phyloP scores from a whole-genome alignment of 164 flowering plant genomes.

The Paratinospora sagittata region DNA sequence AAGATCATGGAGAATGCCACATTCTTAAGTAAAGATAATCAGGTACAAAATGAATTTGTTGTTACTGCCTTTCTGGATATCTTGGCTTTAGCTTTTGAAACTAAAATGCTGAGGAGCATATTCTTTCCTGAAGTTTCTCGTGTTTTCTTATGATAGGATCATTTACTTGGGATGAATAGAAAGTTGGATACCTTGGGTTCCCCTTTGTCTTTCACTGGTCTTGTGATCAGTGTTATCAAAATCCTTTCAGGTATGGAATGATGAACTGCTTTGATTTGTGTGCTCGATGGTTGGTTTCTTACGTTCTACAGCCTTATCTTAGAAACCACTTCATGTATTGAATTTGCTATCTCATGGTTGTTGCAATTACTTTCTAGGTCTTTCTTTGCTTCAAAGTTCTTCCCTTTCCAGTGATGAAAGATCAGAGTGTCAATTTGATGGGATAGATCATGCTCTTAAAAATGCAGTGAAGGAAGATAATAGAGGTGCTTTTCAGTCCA shows the following conservation, averaged over 20 bases:
- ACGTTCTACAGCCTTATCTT: not conserved
- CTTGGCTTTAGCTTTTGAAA: constrained; percentile 2
- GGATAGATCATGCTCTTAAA: constrained; percentile 24
- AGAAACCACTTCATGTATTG: not conserved
- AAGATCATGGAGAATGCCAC: constrained; percentile 97
- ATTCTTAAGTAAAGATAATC: constrained; percentile 83
- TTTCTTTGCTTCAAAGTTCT: constrained; percentile 40
- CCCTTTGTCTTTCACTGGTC: constrained; percentile 45
- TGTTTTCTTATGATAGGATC: constrained; percentile 36
- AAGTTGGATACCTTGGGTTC: constrained; percentile 30
- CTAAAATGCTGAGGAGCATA: not conserved
- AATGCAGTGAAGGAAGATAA: constrained; percentile 15
- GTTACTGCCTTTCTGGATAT: not conserved
- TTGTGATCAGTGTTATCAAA: constrained; percentile 56
- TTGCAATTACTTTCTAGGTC: constrained; percentile 40
- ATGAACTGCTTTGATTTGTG: not conserved
- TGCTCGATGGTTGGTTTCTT: not conserved
- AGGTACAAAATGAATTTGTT: constrained; percentile 40
- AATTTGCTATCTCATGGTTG: constrained; percentile 12
- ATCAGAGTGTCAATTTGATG: constrained; percentile 17
- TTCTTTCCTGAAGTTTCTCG: not conserved
- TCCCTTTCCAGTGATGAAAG: constrained; percentile 23
- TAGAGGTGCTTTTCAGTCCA: constrained; percentile 30
- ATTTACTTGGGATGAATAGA: constrained; percentile 68
- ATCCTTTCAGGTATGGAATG: constrained; percentile 70